phyloP scores from a whole-genome alignment of 306 rosid species.

The Vigna radiata region DNA sequence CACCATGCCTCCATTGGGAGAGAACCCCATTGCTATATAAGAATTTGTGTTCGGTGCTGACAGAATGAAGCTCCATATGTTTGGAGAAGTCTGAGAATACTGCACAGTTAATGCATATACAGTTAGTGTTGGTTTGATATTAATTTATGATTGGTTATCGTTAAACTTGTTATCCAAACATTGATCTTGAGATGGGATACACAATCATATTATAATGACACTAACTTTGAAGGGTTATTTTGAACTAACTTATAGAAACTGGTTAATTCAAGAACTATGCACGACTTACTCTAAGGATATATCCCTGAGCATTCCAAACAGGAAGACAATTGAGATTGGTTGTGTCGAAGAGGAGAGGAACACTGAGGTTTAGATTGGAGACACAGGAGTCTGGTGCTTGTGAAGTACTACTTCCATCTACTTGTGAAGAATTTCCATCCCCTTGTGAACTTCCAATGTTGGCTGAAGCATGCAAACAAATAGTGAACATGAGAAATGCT shows the following conservation, averaged over 20 bases:
- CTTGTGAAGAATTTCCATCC: constrained; percentile 57
- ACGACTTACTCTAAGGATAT: constrained; percentile 80
- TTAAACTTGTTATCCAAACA: no score
- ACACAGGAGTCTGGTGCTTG: constrained; percentile 63
- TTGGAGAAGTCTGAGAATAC: constrained; percentile 58
- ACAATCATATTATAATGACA: not conserved
- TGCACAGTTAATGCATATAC: constrained; percentile 38
- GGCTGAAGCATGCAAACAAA: constrained; percentile 53
- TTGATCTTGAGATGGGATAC: not conserved
- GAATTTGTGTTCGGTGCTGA: constrained; percentile 64
- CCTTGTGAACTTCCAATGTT: constrained; percentile 54
- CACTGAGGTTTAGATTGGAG: constrained; percentile 56
- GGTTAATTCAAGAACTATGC: not conserved
- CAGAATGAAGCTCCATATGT: constrained; percentile 74
- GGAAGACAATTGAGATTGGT: constrained; percentile 61
- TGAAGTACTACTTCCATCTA: constrained; percentile 49
- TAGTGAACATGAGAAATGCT: constrained; percentile 40
- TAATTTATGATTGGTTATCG: not conserved
- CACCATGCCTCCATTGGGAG: constrained; percentile 68
- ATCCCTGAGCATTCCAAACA: constrained; percentile 71
- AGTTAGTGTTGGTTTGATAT: not conserved
- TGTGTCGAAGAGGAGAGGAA: constrained; percentile 59
- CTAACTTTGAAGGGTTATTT: not conserved
- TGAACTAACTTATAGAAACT: not conserved
- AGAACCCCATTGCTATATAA: constrained; percentile 75